Conservation (phyloP, 495 filamentous ascomycete species). For the Xylaria grammica region DNA sequence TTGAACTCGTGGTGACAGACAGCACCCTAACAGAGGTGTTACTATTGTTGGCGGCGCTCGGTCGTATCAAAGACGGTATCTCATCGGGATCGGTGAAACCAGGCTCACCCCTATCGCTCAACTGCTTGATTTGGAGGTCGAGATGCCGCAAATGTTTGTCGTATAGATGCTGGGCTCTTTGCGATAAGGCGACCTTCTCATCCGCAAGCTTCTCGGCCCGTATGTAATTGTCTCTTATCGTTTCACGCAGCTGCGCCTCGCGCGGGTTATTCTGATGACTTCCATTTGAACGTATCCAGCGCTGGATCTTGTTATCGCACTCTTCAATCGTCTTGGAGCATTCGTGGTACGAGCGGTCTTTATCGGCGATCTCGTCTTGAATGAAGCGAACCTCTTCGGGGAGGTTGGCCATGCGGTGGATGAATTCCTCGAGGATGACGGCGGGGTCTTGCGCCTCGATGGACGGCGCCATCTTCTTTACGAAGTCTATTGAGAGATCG, state of each 20-base stretch:
- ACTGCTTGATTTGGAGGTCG: conserved; percentile 82
- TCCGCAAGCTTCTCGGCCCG: conserved; percentile 75
- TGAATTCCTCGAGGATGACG: conserved; percentile 89
- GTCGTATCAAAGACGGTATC: conserved; percentile 77
- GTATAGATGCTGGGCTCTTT: conserved; percentile 76
- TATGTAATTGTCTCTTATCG: conserved; percentile 73
- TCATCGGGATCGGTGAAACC: conserved; percentile 75
- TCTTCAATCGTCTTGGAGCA: conserved; percentile 74
- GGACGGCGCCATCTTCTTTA: conserved; percentile 57
- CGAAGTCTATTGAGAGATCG: conserved; percentile 65
- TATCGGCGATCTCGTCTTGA: conserved; percentile 91
- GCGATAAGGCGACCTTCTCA: conserved; percentile 81
- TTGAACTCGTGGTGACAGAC: conserved; percentile 40
- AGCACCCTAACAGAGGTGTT: conserved; percentile 35
- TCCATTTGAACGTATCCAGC: conserved; percentile 85
- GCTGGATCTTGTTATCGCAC: conserved; percentile 83
- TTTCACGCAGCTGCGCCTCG: conserved; percentile 74
- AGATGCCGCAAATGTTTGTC: conserved; percentile 90
- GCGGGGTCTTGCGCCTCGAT: conserved; percentile 72
- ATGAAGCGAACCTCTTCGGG: conserved; percentile 90
- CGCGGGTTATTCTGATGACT: conserved; percentile 83
- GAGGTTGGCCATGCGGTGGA: conserved; percentile 83
- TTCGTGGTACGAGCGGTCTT: conserved; percentile 80
- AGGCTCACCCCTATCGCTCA: conserved; percentile 75
- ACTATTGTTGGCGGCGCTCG: conserved; percentile 54